Conservation (phyloP, 345 rosid species). For the Durio zibethinus region DNA sequence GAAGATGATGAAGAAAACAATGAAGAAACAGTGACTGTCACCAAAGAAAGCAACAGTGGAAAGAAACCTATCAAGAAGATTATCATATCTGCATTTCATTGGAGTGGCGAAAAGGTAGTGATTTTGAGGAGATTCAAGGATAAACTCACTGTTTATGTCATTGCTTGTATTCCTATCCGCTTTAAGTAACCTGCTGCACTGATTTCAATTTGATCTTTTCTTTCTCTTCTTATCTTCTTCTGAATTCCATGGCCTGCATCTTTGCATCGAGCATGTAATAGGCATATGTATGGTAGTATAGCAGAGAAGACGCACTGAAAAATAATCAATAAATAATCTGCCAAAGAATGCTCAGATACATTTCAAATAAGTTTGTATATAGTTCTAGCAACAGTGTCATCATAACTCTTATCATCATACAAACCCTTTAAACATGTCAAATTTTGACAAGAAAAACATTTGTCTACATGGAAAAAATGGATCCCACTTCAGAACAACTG, state of each 20-base stretch:
- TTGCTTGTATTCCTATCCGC: conserved; percentile 37
- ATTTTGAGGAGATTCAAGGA: conserved; percentile 43
- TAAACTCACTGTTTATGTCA: conserved; percentile 32
- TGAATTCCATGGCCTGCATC: neutral
- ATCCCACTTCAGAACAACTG: conserved; percentile 22
- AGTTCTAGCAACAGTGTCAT: conserved; percentile 8
- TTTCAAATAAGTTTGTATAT: conserved; percentile 11
- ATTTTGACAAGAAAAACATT: conserved; percentile 4
- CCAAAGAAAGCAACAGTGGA: neutral
- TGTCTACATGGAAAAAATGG: conserved; percentile 14
- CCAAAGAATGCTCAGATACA: conserved; percentile 7
- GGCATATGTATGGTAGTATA: neutral
- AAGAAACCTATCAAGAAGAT: conserved; percentile 40
- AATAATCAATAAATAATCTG: neutral
- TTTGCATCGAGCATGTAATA: conserved; percentile 9
- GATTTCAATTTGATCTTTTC: conserved; percentile 27
- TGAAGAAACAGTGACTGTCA: conserved; percentile 10
- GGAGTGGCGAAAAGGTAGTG: conserved; percentile 44
- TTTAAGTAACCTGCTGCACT: conserved; percentile 27
- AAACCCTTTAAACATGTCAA: conserved; percentile 9
- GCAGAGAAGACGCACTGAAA: neutral
- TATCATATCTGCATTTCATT: conserved; percentile 29
- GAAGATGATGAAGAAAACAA: conserved; percentile 30
- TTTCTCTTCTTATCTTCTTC: conserved; percentile 6
- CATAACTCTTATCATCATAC: conserved; percentile 12